Percentiles rank a stretch among this genome's conserved stretches.
Evolutionary conservation across 805 yeast species (phyloP).

Genomic region (Isabelozyma pseudorhagii): DNA sequence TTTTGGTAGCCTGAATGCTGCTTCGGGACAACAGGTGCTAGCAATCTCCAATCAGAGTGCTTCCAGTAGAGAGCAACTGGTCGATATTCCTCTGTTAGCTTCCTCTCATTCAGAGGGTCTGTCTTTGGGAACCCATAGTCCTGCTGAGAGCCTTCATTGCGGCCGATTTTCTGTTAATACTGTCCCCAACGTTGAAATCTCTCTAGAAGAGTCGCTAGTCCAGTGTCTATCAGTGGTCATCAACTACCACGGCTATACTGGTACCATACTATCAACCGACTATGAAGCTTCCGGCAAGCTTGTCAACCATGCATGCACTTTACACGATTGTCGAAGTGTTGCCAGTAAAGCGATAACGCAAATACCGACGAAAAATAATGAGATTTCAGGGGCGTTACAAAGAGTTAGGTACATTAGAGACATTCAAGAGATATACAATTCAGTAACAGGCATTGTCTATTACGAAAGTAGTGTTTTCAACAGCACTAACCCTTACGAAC

Average conservation of each 20-base stretch:
- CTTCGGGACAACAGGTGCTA: not conserved
- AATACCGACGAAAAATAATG: not conserved
- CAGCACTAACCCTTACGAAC: slow-evolving; percentile 25
- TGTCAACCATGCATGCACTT: slow-evolving; percentile 3
- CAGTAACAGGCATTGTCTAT: slow-evolving; percentile 20
- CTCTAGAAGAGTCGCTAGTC: slow-evolving; percentile 8
- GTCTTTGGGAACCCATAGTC: too few relatives aligned
- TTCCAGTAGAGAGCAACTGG: too few relatives aligned
- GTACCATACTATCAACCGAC: slow-evolving; percentile 6
- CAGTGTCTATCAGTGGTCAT: slow-evolving; percentile 17
- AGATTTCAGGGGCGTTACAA: slow-evolving; percentile 3
- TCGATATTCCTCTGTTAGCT: too few relatives aligned
- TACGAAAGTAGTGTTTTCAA: slow-evolving; percentile 16
- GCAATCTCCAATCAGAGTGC: too few relatives aligned
- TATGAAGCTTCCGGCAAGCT: slow-evolving; percentile 1
- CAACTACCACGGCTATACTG: slow-evolving; percentile 18
- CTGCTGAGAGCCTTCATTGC: not conserved
- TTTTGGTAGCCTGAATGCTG: not conserved
- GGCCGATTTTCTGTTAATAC: not conserved
- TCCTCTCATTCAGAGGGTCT: too few relatives aligned
- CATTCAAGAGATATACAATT: slow-evolving; percentile 8
- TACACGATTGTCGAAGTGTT: slow-evolving; percentile 1
- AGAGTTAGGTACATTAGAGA: slow-evolving; percentile 15
- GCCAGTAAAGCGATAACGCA: not conserved
- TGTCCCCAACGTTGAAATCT: not conserved